Evolutionary conservation across 352 stramenopile species (phyloP).

Genomic region (Albugo candida): DNA sequence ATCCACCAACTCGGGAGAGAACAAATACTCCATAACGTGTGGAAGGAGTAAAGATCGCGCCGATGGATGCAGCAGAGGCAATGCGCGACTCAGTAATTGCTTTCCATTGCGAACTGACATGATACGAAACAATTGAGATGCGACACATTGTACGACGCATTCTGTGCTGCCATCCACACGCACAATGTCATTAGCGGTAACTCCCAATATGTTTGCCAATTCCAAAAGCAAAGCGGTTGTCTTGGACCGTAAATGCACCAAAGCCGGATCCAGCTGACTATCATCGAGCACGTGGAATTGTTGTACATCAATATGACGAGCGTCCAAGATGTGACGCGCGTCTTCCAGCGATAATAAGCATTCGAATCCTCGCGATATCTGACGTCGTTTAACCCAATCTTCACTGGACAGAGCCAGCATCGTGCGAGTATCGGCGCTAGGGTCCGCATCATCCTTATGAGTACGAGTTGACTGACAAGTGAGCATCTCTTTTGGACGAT

Average conservation of each 20-base stretch:
- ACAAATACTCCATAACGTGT: constrained; percentile 35
- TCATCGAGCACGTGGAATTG: constrained; percentile 68
- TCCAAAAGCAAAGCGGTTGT: constrained; percentile 55
- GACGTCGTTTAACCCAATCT: constrained; percentile 42
- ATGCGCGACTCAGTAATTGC: constrained; percentile 46
- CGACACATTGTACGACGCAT: constrained; percentile 20
- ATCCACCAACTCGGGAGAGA: constrained; percentile 22
- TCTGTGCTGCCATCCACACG: constrained; percentile 2
- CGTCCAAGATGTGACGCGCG: constrained; percentile 59
- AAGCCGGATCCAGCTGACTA: constrained; percentile 42
- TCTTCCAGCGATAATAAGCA: constrained; percentile 66
- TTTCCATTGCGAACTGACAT: constrained; percentile 45
- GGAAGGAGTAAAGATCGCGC: constrained; percentile 60
- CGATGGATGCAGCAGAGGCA: constrained; percentile 59
- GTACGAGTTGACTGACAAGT: constrained; percentile 3
- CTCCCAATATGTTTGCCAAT: constrained; percentile 37
- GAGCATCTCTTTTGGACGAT: background rate
- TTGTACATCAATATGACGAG: constrained; percentile 65
- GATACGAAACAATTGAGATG: constrained; percentile 31
- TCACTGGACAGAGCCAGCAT: constrained; percentile 60
- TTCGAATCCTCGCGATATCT: constrained; percentile 53
- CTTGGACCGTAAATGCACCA: constrained; percentile 36
- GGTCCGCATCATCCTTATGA: constrained; percentile 21
- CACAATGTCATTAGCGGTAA: constrained; percentile 9
- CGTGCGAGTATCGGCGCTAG: constrained; percentile 13